Evolutionary conservation across 257 asterid species (phyloP).

Genomic region (Nicotiana knightiana): DNA sequence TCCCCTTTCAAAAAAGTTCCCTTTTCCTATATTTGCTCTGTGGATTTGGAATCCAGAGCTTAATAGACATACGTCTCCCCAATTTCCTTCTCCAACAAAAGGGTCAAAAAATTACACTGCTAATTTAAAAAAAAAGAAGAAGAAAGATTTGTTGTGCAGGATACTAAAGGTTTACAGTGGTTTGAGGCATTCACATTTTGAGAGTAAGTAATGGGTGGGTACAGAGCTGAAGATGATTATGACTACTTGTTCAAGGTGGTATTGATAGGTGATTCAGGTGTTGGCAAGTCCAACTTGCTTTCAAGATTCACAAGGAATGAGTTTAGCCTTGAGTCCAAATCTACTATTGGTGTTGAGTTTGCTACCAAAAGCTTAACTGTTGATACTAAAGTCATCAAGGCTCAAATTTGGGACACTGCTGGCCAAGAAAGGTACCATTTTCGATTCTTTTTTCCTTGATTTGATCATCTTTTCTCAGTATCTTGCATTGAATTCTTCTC

Average conservation of each 20-base stretch:
- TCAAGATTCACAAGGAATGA: slow-evolving; percentile 85
- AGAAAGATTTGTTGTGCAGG: slow-evolving; percentile 1
- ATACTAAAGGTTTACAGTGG: background rate
- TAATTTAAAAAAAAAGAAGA: background rate
- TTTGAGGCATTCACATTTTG: background rate
- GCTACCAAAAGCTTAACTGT: slow-evolving; percentile 82
- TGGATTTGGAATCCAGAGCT: background rate
- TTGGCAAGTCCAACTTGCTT: slow-evolving; percentile 79
- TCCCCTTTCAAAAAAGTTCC: background rate
- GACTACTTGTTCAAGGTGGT: slow-evolving; percentile 86
- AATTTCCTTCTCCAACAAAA: background rate
- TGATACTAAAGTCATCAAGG: slow-evolving; percentile 73
- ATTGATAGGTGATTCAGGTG: slow-evolving; percentile 82
- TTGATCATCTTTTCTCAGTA: background rate
- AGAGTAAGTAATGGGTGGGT: slow-evolving; percentile 47
- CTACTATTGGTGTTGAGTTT: slow-evolving; percentile 88
- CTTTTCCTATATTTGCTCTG: background rate
- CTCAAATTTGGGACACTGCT: slow-evolving; percentile 96
- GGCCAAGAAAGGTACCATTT: slow-evolving; percentile 59
- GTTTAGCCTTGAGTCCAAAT: slow-evolving; percentile 82
- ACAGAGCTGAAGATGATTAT: slow-evolving; percentile 85
- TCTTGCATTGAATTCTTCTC: background rate
- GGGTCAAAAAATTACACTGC: background rate
- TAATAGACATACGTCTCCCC: slow-evolving; percentile 5
- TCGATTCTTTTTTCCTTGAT: background rate